Conservation (phyloP, 1,139 yeast species). For the Taphrina betulina region DNA sequence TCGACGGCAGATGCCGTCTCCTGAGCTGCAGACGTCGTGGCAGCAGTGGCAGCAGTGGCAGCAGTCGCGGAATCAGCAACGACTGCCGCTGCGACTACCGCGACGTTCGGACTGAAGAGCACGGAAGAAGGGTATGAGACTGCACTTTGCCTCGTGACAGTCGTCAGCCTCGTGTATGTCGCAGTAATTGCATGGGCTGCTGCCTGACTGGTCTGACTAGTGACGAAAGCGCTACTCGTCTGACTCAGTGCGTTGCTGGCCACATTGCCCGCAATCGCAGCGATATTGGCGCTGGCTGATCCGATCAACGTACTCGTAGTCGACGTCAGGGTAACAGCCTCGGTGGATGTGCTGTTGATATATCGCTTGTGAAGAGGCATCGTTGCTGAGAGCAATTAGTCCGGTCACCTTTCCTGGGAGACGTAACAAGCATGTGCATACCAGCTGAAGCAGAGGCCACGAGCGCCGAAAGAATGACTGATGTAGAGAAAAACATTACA, state of each 20-base stretch:
- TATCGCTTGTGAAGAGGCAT: too few species aligned
- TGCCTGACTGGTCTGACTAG: too few species aligned
- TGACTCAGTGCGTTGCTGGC: not conserved
- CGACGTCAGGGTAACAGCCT: too few species aligned
- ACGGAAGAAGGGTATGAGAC: constrained; percentile 2
- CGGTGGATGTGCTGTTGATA: too few species aligned
- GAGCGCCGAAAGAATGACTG: too few species aligned
- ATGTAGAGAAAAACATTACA: too few species aligned
- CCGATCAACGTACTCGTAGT: too few species aligned
- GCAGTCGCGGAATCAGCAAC: not conserved
- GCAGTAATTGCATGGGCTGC: not conserved
- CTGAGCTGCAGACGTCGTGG: not conserved
- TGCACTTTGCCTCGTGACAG: constrained; percentile 1
- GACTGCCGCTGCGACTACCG: constrained; percentile 11
- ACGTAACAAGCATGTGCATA: too few species aligned
- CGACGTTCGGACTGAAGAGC: constrained; percentile 2
- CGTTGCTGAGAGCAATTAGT: too few species aligned
- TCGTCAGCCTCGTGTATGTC: constrained; percentile 6
- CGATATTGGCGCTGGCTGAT: not conserved
- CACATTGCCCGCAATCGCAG: not conserved
- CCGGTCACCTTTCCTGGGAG: too few species aligned
- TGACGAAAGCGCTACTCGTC: too few species aligned
- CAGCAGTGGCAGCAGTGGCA: not conserved
- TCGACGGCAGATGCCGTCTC: not conserved
- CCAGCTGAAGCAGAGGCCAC: too few species aligned